phyloP scores from a whole-genome alignment of 2,329 filamentous ascomycete species.

The Stromatinia cepivora region DNA sequence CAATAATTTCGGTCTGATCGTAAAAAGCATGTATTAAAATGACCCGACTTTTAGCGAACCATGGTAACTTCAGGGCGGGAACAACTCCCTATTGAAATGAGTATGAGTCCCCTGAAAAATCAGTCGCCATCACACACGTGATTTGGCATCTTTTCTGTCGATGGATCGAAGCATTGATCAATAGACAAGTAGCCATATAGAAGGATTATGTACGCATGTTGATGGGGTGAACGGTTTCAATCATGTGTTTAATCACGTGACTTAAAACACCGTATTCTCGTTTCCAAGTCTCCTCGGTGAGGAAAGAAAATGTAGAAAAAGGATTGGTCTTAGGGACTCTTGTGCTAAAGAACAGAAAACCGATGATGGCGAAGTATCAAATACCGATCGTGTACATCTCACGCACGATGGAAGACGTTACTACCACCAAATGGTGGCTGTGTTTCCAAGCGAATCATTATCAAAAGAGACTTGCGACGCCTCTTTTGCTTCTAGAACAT shows the following conservation, averaged over 20 bases:
- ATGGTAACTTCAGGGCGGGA: too few species aligned
- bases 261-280: neutral
- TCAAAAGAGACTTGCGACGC: neutral
- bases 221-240: neutral
- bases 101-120: too few species aligned
- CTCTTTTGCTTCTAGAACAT: conserved; percentile 7
- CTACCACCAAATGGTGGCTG: neutral
- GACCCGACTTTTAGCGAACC: too few species aligned
- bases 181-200: too few species aligned
- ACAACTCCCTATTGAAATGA: too few species aligned
- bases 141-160: too few species aligned
- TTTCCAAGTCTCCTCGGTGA: too few species aligned
- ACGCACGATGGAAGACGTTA: neutral
- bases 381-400: neutral
- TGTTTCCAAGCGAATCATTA: neutral
- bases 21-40: too few species aligned
- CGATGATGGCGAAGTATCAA: neutral
- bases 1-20: too few species aligned
- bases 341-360: neutral
- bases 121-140: too few species aligned
- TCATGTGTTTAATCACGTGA: neutral
- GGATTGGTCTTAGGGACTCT: neutral
- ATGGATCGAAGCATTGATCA: too few species aligned
- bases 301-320: neutral
- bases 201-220: too few species aligned